Evolutionary conservation across 805 yeast species (phyloP), one percentile per base, ranked within the genome.

Genomic region (Suhomyces kilbournensis): DNA sequence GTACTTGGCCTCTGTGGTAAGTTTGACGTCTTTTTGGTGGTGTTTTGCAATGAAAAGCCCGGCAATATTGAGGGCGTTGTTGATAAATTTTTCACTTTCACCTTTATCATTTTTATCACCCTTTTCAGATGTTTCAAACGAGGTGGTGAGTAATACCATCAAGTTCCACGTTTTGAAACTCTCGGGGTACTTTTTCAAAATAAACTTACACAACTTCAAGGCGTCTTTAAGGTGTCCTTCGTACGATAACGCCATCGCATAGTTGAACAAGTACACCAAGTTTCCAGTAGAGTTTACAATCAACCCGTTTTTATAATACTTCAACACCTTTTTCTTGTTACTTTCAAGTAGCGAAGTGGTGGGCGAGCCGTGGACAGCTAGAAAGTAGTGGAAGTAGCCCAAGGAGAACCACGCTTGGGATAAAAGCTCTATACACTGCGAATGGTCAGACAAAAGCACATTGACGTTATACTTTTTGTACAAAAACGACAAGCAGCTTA

Each of bases 131-230:
- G 7, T 22, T 51, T 86, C 89, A 39, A 78, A 77, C 0, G 85
- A 78, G 0, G 92, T 80, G 28, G 84, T 73, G n/a, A 87, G 67
- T 52, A 88, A 75, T 0, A 84, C 80, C 40, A 88, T 69, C 57
- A 89, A 69, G 62, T 88, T 88, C 84, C 93, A 84, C 7, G 84
- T 78, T 59, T 78, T 79, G 59, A 84, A 74, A 47, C 82, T 78
- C 42, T 79, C 79, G 0, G 88, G 86, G 51, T 74, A 74, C 40
- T 73, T 66, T 44, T 75, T 80, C 53, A 84, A 68, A 4, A 81
- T 72, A 46, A 71, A 66, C 60, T 82, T 84, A 53, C 83, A 62
- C 45, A 77, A 66, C 53, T 71, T 76, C 9, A 74, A 61, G 2
- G 87, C 72, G 7, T 73, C 75, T 20, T 68, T 71, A 14, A 77